Conservation (phyloP, 768 basidiomycete species). For the Hericium coralloides region DNA sequence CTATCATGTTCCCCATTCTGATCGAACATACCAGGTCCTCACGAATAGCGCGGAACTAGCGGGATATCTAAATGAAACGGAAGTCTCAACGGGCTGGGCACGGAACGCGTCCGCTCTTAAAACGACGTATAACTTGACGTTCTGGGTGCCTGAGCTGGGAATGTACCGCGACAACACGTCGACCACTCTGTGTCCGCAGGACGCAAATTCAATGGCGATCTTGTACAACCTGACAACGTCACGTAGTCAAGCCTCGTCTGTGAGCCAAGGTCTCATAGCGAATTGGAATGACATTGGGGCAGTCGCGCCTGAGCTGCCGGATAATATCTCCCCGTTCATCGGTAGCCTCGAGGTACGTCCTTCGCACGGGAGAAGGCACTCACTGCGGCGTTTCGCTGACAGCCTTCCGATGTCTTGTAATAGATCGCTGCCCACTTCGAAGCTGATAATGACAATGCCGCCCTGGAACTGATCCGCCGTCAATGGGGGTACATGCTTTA, state of each 20-base stretch:
- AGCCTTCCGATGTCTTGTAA: slow-evolving; percentile 23
- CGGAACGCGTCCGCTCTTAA: slow-evolving; percentile 28
- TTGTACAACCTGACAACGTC: slow-evolving; percentile 42
- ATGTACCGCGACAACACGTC: slow-evolving; percentile 48
- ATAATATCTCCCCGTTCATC: slow-evolving; percentile 53
- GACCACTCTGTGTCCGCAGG: slow-evolving; percentile 45
- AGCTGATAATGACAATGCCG: slow-evolving; percentile 39
- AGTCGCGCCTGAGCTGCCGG: slow-evolving; percentile 46
- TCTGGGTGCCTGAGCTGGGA: slow-evolving; percentile 40
- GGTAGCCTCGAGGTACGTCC: slow-evolving; percentile 48
- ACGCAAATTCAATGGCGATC: slow-evolving; percentile 49
- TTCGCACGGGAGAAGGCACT: no score
- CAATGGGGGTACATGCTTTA: slow-evolving; percentile 57
- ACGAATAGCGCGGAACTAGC: background rate
- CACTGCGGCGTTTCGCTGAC: no score
- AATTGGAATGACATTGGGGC: slow-evolving; percentile 48
- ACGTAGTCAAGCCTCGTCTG: slow-evolving; percentile 25
- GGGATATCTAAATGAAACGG: background rate
- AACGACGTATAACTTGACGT: slow-evolving; percentile 36
- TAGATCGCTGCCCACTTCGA: slow-evolving; percentile 36
- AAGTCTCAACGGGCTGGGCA: background rate
- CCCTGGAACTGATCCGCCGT: slow-evolving; percentile 42
- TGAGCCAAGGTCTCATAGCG: slow-evolving; percentile 38
- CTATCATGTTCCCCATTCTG: background rate
- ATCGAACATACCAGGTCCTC: background rate